A percentile compares a stretch with the other conserved stretches of the same genome.
These are phyloP conservation scores for Pleomassaria siparia DNA, from an alignment of 2,329 filamentous ascomycete species.

Conservation along the genomic window DNA sequence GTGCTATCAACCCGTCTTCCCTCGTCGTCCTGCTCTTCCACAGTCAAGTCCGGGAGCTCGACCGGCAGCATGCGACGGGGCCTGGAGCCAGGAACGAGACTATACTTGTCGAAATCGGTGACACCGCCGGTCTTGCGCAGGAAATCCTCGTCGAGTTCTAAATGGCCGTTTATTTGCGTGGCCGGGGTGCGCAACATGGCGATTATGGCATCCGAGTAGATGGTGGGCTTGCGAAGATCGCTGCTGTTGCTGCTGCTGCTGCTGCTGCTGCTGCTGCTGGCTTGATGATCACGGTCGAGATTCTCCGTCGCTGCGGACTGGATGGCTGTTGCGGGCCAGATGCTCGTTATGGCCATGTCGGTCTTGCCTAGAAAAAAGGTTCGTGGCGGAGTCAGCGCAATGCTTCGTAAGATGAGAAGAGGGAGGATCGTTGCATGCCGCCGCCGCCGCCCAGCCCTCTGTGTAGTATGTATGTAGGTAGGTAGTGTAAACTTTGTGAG, in stretches of 20 bases:
- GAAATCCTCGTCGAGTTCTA: slow-evolving; percentile 81
- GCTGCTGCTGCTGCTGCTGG: too few species aligned
- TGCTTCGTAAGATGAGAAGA: too few species aligned
- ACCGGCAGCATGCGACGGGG: slow-evolving; percentile 79
- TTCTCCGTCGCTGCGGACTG: slow-evolving; percentile 72
- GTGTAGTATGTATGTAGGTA: too few species aligned
- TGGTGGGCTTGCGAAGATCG: slow-evolving; percentile 67
- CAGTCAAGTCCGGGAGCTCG: slow-evolving; percentile 67
- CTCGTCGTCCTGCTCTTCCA: slow-evolving; percentile 79
- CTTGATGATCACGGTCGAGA: too few species aligned
- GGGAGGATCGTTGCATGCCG: too few species aligned
- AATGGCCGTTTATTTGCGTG: slow-evolving; percentile 65
- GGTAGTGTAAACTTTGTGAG: too few species aligned
- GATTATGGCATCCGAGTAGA: slow-evolving; percentile 79
- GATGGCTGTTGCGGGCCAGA: slow-evolving; percentile 81
- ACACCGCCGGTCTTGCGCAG: slow-evolving; percentile 67
- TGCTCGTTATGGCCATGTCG: slow-evolving; percentile 75
- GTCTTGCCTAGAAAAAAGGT: too few species aligned
- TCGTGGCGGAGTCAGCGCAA: too few species aligned
- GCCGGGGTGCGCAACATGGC: slow-evolving; percentile 67
- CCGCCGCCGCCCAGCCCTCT: too few species aligned
- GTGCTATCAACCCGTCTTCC: slow-evolving; percentile 70
- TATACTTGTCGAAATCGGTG: slow-evolving; percentile 72
- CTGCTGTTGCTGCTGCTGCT: too few species aligned
- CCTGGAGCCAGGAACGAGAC: slow-evolving; percentile 61